Conservation (phyloP, 2,329 filamentous ascomycete species). For the Thyridium curvatum region DNA sequence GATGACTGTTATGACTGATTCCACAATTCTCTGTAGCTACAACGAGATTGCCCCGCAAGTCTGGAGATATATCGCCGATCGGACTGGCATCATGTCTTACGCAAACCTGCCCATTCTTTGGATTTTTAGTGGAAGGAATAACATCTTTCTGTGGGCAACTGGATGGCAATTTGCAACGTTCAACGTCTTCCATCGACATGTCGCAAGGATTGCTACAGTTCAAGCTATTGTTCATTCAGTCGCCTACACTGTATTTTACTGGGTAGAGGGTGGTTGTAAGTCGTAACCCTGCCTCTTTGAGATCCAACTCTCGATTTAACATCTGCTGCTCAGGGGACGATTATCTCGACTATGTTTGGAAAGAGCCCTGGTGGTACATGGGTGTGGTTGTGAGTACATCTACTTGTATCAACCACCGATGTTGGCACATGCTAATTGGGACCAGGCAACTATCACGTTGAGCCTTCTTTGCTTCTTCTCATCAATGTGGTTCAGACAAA, state of each 20-base stretch:
- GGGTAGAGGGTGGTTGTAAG: background rate
- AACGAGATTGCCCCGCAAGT: slow-evolving; percentile 3
- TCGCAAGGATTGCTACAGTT: background rate
- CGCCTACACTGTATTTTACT: background rate
- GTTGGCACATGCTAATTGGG: too few relatives aligned
- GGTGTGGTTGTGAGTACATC: slow-evolving; percentile 6
- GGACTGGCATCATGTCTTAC: slow-evolving; percentile 11
- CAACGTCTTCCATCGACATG: slow-evolving; percentile 1
- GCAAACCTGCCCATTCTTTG: slow-evolving; percentile 11
- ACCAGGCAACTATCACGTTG: too few relatives aligned
- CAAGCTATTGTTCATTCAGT: background rate
- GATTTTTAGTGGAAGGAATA: slow-evolving; percentile 3
- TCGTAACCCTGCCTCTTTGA: background rate
- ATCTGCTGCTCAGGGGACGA: background rate
- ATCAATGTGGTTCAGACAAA: too few relatives aligned
- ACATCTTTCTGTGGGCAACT: slow-evolving; percentile 1
- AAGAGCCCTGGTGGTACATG: slow-evolving; percentile 7
- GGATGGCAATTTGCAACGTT: slow-evolving; percentile 1
- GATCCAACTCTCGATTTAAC: too few relatives aligned
- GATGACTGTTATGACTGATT: too few relatives aligned
- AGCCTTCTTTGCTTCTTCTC: too few relatives aligned
- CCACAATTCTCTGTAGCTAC: too few relatives aligned
- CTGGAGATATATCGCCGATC: slow-evolving; percentile 10
- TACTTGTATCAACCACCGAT: too few relatives aligned
- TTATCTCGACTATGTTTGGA: background rate